Conservation (phyloP, 2,329 filamentous ascomycete species). For the Phaeomoniella chlamydospora region DNA sequence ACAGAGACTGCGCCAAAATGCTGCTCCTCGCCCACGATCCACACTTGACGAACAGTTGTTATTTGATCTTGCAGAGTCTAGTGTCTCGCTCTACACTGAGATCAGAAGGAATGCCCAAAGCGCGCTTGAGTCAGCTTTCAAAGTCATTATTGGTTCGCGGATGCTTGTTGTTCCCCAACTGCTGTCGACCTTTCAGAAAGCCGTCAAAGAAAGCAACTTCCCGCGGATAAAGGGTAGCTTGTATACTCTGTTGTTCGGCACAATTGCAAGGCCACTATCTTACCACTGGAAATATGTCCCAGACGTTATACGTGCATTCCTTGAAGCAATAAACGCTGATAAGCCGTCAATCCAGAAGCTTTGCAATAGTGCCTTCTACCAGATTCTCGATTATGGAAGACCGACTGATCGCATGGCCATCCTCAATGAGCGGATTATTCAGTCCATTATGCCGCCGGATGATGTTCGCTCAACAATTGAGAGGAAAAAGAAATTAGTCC, state of each 20-base stretch:
- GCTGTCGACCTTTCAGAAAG: conserved; percentile 61
- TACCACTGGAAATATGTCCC: conserved; percentile 94
- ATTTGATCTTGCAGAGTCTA: conserved; percentile 77
- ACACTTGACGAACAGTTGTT: conserved; percentile 77
- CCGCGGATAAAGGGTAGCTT: conserved; percentile 89
- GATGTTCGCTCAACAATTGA: conserved; percentile 48
- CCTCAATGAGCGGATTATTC: conserved; percentile 55
- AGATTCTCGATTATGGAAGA: conserved; percentile 83
- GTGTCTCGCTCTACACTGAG: conserved; percentile 83
- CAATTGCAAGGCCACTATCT: conserved; percentile 71
- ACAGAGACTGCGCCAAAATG: conserved; percentile 86
- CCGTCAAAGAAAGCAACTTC: conserved; percentile 66
- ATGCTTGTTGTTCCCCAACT: conserved; percentile 83
- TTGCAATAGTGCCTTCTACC: conserved; percentile 65
- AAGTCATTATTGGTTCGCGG: conserved; percentile 75
- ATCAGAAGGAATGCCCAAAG: conserved; percentile 88
- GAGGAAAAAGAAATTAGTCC: conserved; percentile 58
- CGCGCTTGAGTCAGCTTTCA: conserved; percentile 83
- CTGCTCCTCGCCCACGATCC: conserved; percentile 72
- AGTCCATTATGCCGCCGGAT: conserved; percentile 54
- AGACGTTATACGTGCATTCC: conserved; percentile 76
- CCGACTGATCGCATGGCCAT: conserved; percentile 76
- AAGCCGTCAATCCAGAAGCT: conserved; percentile 90
- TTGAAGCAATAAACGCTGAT: conserved; percentile 77
- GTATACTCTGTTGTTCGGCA: conserved; percentile 81